phyloP scores from a whole-genome alignment of 2,329 filamentous ascomycete genomes.

The Stachybotrys chartarum region DNA sequence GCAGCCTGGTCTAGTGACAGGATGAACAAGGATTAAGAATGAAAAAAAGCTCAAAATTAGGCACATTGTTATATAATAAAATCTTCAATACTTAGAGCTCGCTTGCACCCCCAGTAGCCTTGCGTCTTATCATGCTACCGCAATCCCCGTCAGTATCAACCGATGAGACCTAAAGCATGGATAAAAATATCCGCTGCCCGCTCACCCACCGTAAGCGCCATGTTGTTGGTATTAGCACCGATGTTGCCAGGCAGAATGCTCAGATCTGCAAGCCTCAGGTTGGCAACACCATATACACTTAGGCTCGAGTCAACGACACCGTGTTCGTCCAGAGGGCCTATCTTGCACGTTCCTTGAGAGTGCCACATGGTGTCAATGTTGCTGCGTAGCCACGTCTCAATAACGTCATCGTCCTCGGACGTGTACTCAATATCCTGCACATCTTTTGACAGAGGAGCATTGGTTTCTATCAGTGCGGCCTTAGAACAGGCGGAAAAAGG shows the following conservation, averaged over 20 bases:
- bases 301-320: constrained; percentile 30
- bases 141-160: no score
- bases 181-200: constrained; percentile 26
- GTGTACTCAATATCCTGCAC: constrained; percentile 38
- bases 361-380: constrained; percentile 38
- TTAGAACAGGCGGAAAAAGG: neutral
- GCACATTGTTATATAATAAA: no score
- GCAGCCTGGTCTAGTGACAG: no score
- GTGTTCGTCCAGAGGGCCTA: constrained; percentile 30
- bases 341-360: constrained; percentile 37
- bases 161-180: no score
- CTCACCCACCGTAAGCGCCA: constrained; percentile 41
- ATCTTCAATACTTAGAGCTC: no score
- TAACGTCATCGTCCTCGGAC: constrained; percentile 39
- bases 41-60: no score
- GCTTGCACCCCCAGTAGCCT: no score
- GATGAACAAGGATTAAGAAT: no score
- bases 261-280: constrained; percentile 33
- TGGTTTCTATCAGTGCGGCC: constrained; percentile 12
- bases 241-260: constrained; percentile 31
- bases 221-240: constrained; percentile 40
- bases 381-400: constrained; percentile 36
- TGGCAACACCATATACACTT: constrained; percentile 33
- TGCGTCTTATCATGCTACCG: no score
- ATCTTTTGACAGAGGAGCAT: constrained; percentile 19